Conservation (phyloP, 352 stramenopile genomes). For the Phytophthora quininea region DNA sequence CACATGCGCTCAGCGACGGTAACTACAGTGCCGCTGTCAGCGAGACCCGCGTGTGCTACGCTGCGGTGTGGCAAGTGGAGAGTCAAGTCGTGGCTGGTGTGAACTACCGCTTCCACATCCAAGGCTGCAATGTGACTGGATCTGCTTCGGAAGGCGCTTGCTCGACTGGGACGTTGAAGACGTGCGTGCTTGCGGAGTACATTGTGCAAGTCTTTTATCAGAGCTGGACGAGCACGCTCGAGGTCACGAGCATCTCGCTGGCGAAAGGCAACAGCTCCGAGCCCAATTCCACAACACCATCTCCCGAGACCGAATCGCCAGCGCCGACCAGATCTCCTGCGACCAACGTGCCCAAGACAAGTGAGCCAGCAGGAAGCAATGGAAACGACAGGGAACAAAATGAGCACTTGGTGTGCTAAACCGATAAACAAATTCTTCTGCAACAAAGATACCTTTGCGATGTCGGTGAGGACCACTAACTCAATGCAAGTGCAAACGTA, state of each 20-base stretch:
- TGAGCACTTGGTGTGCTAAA: background rate
- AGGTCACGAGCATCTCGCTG: conserved; percentile 41
- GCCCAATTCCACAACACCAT: background rate
- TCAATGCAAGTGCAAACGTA: too few species aligned
- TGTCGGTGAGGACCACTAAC: too few species aligned
- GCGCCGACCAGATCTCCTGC: background rate
- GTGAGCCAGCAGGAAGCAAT: background rate
- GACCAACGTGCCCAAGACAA: background rate
- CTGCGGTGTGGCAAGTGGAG: conserved; percentile 19
- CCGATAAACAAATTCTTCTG: background rate
- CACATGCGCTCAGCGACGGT: conserved; percentile 11
- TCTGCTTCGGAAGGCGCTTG: conserved; percentile 37
- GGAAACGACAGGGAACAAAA: background rate
- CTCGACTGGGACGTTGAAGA: conserved; percentile 17
- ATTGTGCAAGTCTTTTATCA: conserved; percentile 19
- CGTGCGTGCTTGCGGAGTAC: conserved; percentile 37
- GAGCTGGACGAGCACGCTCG: conserved; percentile 36
- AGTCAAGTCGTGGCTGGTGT: conserved; percentile 58
- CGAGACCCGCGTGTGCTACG: conserved; percentile 31
- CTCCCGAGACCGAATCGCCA: background rate
- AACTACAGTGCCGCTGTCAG: conserved; percentile 9
- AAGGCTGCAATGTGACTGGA: conserved; percentile 36
- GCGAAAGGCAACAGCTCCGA: background rate
- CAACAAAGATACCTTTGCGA: too few species aligned
- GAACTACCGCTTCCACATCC: conserved; percentile 65